These are phyloP conservation scores for Trametes pubescens DNA, from an alignment of 1,284 basidiomycete genomes.

Conservation along the genomic window DNA sequence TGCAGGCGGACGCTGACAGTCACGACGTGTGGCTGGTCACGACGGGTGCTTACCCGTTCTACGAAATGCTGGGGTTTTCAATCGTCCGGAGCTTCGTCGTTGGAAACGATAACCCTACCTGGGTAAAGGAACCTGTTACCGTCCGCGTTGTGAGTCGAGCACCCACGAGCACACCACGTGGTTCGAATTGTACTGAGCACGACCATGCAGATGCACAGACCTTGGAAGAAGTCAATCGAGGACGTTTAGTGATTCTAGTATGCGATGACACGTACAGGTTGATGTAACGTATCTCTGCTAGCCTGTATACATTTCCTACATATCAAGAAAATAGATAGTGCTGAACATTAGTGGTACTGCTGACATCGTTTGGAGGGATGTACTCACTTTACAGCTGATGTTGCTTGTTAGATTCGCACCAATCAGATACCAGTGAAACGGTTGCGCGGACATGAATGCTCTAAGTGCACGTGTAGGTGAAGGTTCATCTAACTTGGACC, in stretches of 20 bases:
- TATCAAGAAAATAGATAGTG: no score
- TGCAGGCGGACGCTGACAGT: constrained; percentile 23
- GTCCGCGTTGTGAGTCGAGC: constrained; percentile 19
- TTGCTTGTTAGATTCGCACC: no score
- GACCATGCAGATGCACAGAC: constrained; percentile 20
- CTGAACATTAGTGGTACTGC: no score
- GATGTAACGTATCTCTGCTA: no score
- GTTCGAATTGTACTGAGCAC: neutral
- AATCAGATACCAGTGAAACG: no score
- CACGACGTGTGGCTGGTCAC: constrained; percentile 29
- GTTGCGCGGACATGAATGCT: no score
- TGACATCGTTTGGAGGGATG: no score
- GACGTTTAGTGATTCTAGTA: neutral
- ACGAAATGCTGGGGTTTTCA: constrained; percentile 21
- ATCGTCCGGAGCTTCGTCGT: neutral
- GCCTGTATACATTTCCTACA: no score
- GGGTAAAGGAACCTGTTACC: constrained; percentile 21
- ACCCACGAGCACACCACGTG: no score
- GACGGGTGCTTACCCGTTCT: constrained; percentile 20
- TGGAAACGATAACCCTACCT: constrained; percentile 17
- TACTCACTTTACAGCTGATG: no score
- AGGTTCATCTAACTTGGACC: no score
- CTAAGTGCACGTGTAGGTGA: no score
- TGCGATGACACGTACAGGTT: neutral
- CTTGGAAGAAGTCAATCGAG: constrained; percentile 1